Evolutionary conservation across 108 stramenopile genomes (phyloP), one percentile per base, ranked within the genome.

Genomic region (Skeletonema marinoi): DNA sequence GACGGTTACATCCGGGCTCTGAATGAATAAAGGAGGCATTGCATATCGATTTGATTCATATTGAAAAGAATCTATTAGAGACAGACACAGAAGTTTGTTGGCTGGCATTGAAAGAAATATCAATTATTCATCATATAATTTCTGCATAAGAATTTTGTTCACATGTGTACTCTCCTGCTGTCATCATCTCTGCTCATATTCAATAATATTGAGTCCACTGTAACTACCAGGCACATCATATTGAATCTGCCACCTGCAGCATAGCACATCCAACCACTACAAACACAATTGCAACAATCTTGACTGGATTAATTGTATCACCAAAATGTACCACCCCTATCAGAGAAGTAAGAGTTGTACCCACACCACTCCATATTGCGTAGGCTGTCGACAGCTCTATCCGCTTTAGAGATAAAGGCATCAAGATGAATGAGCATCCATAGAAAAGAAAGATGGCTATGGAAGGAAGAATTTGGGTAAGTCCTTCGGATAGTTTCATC

Each of bases 321-420:
- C 42, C 60, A 50, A 78, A 78, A 25, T 46, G 73, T 9, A 29
- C 30, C n/a, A 67, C 48, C 5, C 77, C 77, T 13, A 74, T 46
- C 25, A 78, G 19, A 30, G 44, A 66, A 32, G 77, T 78, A 2
- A 71, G 32, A 6, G 65, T 50, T 3, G 77, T 78, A 32, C 77
- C 77, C 35, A 78, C 30, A 0, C 77, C 77, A 38, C 73, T 74
- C 77, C 77, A 78, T 8, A 78, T 32, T 14, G 77, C 77, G 63
- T 78, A 78, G 30, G 72, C 65, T 9, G 73, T 74, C 32, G 66
- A 68, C 9, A 78, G 33, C 4, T 78, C 77, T 44, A 78, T 78
- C 32, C 46, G 21, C 17, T 72, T 60, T 32, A 78, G 38, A 17
- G 46, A 66, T 46, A 78, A 33, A 1, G 77, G 77, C 38, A 78